A percentile compares a stretch with the other conserved stretches of the same genome.
Evolutionary conservation across 2,329 filamentous ascomycete species (phyloP).

Genomic region (Colletotrichum trifolii): DNA sequence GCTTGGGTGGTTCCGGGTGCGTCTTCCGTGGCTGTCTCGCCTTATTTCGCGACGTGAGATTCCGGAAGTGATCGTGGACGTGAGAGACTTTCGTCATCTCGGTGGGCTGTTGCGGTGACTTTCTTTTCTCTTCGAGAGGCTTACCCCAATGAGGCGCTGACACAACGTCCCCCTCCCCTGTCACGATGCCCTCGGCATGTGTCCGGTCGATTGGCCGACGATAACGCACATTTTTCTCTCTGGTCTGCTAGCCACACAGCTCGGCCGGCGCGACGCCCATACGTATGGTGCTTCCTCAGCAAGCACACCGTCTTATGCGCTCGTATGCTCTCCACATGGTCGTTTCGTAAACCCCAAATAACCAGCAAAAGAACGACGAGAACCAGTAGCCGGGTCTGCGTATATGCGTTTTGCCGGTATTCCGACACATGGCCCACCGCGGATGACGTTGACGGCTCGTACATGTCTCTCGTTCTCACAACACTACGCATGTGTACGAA

Average conservation of each 20-base stretch:
- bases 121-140: background rate
- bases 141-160: slow-evolving; percentile 3
- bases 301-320: background rate
- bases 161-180: slow-evolving; percentile 6
- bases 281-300: background rate
- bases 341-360: slow-evolving; percentile 24
- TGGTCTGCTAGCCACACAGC: background rate
- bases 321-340: slow-evolving; percentile 2
- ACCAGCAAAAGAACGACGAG: background rate
- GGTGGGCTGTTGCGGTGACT: slow-evolving; percentile 6
- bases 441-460: slow-evolving; percentile 20
- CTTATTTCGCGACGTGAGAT: background rate
- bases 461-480: too few relatives aligned
- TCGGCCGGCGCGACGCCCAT: slow-evolving; percentile 26
- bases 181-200: slow-evolving; percentile 18
- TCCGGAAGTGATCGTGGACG: background rate
- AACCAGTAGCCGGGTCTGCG: slow-evolving; percentile 22
- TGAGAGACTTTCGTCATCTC: background rate
- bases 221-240: slow-evolving; percentile 20
- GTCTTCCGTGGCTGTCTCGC: background rate
- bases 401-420: slow-evolving; percentile 32
- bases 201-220: slow-evolving; percentile 28
- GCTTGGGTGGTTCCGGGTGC: background rate
- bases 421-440: slow-evolving; percentile 23
- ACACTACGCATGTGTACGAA: background rate